These are phyloP conservation scores for Osmozyma mogii DNA, from an alignment of 805 yeast genomes.

Conservation along the genomic window DNA sequence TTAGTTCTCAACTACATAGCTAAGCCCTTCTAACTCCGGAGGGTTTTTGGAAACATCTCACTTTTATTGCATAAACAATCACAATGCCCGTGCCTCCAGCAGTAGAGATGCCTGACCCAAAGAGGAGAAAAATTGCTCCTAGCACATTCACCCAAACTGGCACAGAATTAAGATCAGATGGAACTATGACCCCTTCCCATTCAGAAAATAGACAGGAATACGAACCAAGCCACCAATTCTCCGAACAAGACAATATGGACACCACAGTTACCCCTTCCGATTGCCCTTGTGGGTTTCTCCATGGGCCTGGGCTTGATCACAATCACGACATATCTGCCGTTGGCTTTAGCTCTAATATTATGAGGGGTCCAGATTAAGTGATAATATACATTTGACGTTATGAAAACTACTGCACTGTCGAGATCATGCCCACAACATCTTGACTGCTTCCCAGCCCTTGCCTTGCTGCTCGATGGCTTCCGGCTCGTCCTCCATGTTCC, in stretches of 20 bases:
- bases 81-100: no score
- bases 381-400: no score
- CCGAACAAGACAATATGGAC: slow-evolving; percentile 5
- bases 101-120: slow-evolving; percentile 14
- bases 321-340: slow-evolving; percentile 11
- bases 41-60: no score
- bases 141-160: slow-evolving; percentile 2
- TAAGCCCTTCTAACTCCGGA: no score
- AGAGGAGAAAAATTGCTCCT: slow-evolving; percentile 5
- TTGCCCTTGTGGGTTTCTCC: slow-evolving; percentile 10
- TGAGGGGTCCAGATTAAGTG: slow-evolving; percentile 11
- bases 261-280: not conserved
- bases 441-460: no score
- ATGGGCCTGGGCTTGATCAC: slow-evolving; percentile 8
- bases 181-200: slow-evolving; percentile 7
- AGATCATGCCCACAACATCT: no score
- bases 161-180: slow-evolving; percentile 6
- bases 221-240: not conserved
- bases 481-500: not conserved
- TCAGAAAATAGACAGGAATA: not conserved
- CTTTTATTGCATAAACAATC: no score
- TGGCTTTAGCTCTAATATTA: slow-evolving; percentile 9
- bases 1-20: no score
- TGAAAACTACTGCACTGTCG: slow-evolving; percentile 1
- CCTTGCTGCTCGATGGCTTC: not conserved